Conservation (phyloP, 1,139 yeast genomes). For the Pneumocystis wakefieldiae region DNA sequence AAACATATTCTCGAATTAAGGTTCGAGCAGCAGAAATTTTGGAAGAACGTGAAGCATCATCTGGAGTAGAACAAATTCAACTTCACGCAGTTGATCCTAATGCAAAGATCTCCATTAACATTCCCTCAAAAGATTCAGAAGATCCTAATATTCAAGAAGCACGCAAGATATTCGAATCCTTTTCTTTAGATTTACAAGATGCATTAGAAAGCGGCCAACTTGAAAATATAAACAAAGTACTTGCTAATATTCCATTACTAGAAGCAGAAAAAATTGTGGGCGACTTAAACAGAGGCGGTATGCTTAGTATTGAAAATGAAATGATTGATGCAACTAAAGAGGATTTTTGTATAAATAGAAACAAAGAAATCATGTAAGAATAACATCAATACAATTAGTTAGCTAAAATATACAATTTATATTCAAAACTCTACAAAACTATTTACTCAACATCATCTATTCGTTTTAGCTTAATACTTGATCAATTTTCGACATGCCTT, state of each 20-base stretch:
- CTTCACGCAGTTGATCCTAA: slow-evolving; percentile 76
- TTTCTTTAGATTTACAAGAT: slow-evolving; percentile 50
- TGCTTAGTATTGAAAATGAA: slow-evolving; percentile 64
- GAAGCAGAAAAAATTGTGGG: slow-evolving; percentile 72
- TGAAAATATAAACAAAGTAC: slow-evolving; percentile 70
- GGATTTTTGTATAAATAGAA: not conserved
- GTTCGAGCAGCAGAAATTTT: slow-evolving; percentile 53
- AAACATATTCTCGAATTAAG: slow-evolving; percentile 57
- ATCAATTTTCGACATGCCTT: slow-evolving; percentile 22
- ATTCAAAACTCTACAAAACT: too few relatives aligned
- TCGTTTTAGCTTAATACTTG: not conserved
- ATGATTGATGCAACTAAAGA: slow-evolving; percentile 62
- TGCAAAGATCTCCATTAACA: slow-evolving; percentile 53
- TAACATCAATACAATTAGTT: not conserved
- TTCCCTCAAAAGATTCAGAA: slow-evolving; percentile 39
- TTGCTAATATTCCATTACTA: slow-evolving; percentile 57
- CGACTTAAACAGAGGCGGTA: slow-evolving; percentile 64
- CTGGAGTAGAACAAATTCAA: slow-evolving; percentile 62
- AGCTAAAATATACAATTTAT: not conserved
- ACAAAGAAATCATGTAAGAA: not conserved
- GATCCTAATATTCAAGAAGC: slow-evolving; percentile 34
- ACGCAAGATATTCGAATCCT: slow-evolving; percentile 35
- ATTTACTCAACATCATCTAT: not conserved
- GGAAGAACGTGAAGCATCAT: slow-evolving; percentile 28
- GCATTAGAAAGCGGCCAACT: slow-evolving; percentile 62